phyloP scores from a whole-genome alignment of 352 stramenopile genomes.

The Phytophthora nicotianae region DNA sequence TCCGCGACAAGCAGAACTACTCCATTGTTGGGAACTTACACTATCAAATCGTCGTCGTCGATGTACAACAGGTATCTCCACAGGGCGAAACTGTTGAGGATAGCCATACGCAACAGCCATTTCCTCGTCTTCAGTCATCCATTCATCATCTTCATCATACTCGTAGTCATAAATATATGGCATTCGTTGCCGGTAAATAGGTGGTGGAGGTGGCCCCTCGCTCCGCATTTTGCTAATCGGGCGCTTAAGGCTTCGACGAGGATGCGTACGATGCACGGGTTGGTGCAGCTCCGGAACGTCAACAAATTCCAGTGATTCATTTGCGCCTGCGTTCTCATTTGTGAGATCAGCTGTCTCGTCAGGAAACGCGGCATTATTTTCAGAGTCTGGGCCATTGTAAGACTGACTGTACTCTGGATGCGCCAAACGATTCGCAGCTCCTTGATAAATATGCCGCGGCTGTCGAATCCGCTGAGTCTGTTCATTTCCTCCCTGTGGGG shows the following conservation, averaged over 20 bases:
- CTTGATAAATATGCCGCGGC: slow-evolving; percentile 24
- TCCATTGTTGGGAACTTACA: slow-evolving; percentile 26
- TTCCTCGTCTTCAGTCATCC: slow-evolving; percentile 44
- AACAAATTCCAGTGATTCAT: slow-evolving; percentile 12
- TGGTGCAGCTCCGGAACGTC: slow-evolving; percentile 16
- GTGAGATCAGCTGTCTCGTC: slow-evolving; percentile 23
- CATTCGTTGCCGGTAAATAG: slow-evolving; percentile 37
- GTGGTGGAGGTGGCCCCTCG: slow-evolving; percentile 18
- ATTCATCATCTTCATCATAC: slow-evolving; percentile 41
- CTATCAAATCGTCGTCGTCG: slow-evolving; percentile 31
- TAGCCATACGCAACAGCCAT: slow-evolving; percentile 29
- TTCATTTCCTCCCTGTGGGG: slow-evolving; percentile 9
- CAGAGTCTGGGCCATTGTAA: slow-evolving; percentile 11
- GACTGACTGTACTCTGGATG: slow-evolving; percentile 23
- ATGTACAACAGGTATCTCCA: slow-evolving; percentile 29
- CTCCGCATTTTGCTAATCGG: slow-evolving; percentile 27
- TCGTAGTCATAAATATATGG: slow-evolving; percentile 46
- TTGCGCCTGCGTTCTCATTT: slow-evolving; percentile 14
- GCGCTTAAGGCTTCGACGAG: slow-evolving; percentile 31
- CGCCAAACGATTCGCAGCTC: slow-evolving; percentile 13
- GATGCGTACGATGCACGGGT: slow-evolving; percentile 12
- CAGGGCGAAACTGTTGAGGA: slow-evolving; percentile 15
- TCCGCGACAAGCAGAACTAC: slow-evolving; percentile 18
- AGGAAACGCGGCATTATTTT: slow-evolving; percentile 10
- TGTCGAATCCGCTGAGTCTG: slow-evolving; percentile 16